phyloP scores from a whole-genome alignment of 306 rosid species.

The Adenanthera pavonina region DNA sequence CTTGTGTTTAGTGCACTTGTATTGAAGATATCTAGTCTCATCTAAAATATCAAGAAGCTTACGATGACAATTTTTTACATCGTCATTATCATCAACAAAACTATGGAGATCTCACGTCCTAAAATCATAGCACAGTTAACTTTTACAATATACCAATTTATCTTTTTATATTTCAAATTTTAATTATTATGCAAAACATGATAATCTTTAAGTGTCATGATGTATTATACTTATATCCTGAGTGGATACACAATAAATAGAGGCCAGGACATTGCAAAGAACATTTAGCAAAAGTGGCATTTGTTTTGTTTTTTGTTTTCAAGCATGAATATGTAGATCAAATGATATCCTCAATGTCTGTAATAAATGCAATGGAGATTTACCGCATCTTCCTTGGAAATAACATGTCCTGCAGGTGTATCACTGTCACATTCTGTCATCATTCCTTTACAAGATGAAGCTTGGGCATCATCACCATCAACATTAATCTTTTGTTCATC shows the following conservation, averaged over 20 bases:
- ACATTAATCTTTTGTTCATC: constrained; percentile 51
- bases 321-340: not conserved
- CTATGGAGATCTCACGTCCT: too few relatives aligned
- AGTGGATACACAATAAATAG: not conserved
- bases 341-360: not conserved
- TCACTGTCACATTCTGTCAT: constrained; percentile 59
- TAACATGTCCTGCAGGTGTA: constrained; percentile 53
- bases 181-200: not conserved
- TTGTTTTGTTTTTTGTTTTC: not conserved
- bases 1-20: not conserved
- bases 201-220: not conserved
- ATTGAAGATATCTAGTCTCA: not conserved
- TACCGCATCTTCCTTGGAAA: constrained; percentile 75
- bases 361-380: constrained; percentile 45
- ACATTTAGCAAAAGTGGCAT: too few relatives aligned
- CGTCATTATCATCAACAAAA: not conserved
- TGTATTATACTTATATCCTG: not conserved
- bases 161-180: too few relatives aligned
- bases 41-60: too few relatives aligned
- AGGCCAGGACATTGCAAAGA: constrained; percentile 2
- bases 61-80: too few relatives aligned
- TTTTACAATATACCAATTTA: too few relatives aligned
- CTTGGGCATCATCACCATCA: constrained; percentile 51
- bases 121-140: too few relatives aligned
- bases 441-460: constrained; percentile 64